Percentiles rank a stretch among this genome's conserved stretches.
Conservation (phyloP, 371 early-diverging fungal species). For the Rhizopus arrhizus region DNA sequence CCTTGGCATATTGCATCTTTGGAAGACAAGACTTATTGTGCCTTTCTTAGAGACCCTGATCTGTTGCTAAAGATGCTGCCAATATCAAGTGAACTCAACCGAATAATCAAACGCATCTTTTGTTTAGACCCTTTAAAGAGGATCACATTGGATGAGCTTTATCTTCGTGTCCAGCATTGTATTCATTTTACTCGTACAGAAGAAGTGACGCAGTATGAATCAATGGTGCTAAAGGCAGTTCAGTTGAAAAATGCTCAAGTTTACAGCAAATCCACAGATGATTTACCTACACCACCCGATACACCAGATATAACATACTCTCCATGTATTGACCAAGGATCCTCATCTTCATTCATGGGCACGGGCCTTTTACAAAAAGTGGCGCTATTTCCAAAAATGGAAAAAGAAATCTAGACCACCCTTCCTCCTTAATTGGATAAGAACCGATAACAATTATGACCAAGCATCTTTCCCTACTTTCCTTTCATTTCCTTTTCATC, state of each 20-base stretch:
- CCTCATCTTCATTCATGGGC: background rate
- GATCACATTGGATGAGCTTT: conserved; percentile 67
- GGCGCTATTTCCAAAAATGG: background rate
- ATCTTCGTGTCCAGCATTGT: conserved; percentile 58
- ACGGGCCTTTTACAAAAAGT: background rate
- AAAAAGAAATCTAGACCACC: background rate
- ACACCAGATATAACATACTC: conserved; percentile 11
- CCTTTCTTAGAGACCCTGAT: conserved; percentile 62
- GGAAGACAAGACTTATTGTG: conserved; percentile 73
- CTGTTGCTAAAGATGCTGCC: conserved; percentile 66
- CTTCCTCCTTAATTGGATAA: background rate
- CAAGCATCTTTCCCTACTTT: background rate
- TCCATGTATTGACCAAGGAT: background rate
- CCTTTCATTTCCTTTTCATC: too few relatives aligned
- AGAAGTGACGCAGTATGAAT: conserved; percentile 31
- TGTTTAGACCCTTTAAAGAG: conserved; percentile 71
- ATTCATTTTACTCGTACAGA: conserved; percentile 56
- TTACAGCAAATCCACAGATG: background rate
- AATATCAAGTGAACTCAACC: conserved; percentile 72
- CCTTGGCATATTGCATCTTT: conserved; percentile 80
- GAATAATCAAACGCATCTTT: conserved; percentile 74
- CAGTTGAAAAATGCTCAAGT: conserved; percentile 10
- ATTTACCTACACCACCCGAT: conserved; percentile 23
- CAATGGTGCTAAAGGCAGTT: conserved; percentile 12
- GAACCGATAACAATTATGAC: background rate